Evolutionary conservation across 768 basidiomycete genomes (phyloP).

Genomic region (Podaxis sp.): DNA sequence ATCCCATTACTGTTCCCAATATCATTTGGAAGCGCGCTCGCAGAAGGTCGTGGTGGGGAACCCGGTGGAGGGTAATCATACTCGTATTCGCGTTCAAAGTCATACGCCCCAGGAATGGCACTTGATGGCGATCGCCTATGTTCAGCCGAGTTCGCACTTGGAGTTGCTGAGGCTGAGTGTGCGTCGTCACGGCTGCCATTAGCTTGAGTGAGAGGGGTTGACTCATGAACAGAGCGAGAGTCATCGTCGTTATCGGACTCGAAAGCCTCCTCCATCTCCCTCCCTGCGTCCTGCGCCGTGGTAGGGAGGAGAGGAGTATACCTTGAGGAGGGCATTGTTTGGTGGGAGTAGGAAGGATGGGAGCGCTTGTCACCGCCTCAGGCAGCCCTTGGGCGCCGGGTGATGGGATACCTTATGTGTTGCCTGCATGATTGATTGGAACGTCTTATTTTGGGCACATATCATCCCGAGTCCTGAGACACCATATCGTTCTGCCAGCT

Average conservation of each 20-base stretch:
- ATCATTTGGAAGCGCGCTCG: conserved; percentile 60
- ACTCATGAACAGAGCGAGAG: conserved; percentile 36
- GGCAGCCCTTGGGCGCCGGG: not conserved
- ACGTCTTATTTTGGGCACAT: not conserved
- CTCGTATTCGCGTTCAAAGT: conserved; percentile 81
- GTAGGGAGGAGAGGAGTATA: conserved; percentile 23
- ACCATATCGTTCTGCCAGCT: not conserved
- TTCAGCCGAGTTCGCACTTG: conserved; percentile 6
- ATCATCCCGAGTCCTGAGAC: not conserved
- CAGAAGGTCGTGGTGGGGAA: conserved; percentile 64
- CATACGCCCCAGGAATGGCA: conserved; percentile 53
- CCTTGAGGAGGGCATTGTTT: conserved; percentile 10
- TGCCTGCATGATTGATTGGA: conserved; percentile 5
- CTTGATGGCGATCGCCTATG: conserved; percentile 15
- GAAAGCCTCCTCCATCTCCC: conserved; percentile 80
- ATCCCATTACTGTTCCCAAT: conserved; percentile 72
- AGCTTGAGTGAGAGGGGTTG: conserved; percentile 36
- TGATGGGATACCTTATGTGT: not conserved
- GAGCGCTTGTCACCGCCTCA: not conserved
- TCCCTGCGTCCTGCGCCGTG: conserved; percentile 42
- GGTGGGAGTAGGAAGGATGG: not conserved
- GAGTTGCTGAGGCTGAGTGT: conserved; percentile 16
- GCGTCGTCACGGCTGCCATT: conserved; percentile 1
- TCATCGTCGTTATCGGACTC: conserved; percentile 61
- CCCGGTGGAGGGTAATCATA: conserved; percentile 76